Evolutionary conservation across 306 rosid genomes (phyloP).

Genomic region (Prosopis cineraria): DNA sequence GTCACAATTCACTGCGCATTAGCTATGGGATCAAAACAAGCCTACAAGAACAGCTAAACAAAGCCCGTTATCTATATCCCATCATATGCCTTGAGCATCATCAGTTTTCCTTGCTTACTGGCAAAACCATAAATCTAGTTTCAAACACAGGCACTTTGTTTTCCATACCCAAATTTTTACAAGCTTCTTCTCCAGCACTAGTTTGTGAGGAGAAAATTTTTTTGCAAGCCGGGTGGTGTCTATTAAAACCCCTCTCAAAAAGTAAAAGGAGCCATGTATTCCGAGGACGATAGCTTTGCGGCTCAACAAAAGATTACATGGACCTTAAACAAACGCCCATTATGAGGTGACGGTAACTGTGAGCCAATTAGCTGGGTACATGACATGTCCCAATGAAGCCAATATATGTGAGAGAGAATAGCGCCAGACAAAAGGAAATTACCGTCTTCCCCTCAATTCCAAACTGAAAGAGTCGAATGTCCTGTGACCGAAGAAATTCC

Average conservation of each 20-base stretch:
- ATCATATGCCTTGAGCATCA: constrained; percentile 18
- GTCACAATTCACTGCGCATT: constrained; percentile 5
- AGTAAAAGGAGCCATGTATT: constrained; percentile 6
- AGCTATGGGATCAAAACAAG: constrained; percentile 1
- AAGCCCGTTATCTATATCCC: constrained; percentile 10
- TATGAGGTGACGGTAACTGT: background rate
- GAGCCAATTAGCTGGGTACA: background rate
- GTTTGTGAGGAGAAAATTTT: accelerated
- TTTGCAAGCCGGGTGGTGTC: no score
- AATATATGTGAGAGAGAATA: background rate
- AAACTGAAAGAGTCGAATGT: constrained; percentile 78
- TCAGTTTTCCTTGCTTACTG: background rate
- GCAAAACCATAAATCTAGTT: background rate
- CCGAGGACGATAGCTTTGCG: background rate
- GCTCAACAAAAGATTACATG: background rate
- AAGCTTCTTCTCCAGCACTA: background rate
- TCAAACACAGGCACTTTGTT: background rate
- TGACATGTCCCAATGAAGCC: background rate
- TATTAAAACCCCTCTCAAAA: background rate
- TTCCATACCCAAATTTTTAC: background rate
- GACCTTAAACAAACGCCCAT: background rate
- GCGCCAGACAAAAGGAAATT: constrained; percentile 9
- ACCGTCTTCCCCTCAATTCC: constrained; percentile 96
- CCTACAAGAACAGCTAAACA: background rate
- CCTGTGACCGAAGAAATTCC: constrained; percentile 67